Conservation (phyloP, 306 rosid species). For the Medicago lupulina region DNA sequence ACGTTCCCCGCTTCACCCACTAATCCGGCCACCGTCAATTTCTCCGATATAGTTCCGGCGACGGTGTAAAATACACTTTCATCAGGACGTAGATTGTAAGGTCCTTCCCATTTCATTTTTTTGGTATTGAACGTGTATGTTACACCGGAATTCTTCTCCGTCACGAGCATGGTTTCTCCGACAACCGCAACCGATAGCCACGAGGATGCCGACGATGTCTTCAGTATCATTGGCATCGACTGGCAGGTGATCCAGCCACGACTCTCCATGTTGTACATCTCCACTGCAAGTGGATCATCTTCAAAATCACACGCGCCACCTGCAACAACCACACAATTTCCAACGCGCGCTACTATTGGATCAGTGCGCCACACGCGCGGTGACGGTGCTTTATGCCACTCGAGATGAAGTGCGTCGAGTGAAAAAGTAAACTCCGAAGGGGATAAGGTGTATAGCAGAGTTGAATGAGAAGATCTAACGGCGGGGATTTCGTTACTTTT, state of each 20-base stretch:
- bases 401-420: conserved; percentile 60
- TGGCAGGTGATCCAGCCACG: conserved; percentile 55
- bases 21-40: conserved; percentile 61
- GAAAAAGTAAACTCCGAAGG: conserved; percentile 61
- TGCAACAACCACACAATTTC: conserved; percentile 44
- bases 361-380: conserved; percentile 66
- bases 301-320: conserved; percentile 69
- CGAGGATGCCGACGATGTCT: conserved; percentile 56
- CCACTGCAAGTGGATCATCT: conserved; percentile 72
- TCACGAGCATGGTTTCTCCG: conserved; percentile 51
- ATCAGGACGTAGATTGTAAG: conserved; percentile 54
- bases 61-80: conserved; percentile 30
- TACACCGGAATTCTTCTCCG: conserved; percentile 58
- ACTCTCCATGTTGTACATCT: conserved; percentile 50
- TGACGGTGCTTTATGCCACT: conserved; percentile 54
- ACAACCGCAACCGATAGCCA: conserved; percentile 64
- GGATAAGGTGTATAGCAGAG: conserved; percentile 64
- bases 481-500: conserved; percentile 32
- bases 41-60: conserved; percentile 42
- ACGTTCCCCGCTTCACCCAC: conserved; percentile 50
- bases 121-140: conserved; percentile 58
- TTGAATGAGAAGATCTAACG: conserved; percentile 73
- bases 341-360: conserved; percentile 65
- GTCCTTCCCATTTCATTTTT: conserved; percentile 60
- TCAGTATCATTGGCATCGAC: conserved; percentile 59